A percentile compares a stretch with the other conserved stretches of the same genome.
Evolutionary conservation across 805 yeast genomes (phyloP).

Genomic region (Pichia scutulata): DNA sequence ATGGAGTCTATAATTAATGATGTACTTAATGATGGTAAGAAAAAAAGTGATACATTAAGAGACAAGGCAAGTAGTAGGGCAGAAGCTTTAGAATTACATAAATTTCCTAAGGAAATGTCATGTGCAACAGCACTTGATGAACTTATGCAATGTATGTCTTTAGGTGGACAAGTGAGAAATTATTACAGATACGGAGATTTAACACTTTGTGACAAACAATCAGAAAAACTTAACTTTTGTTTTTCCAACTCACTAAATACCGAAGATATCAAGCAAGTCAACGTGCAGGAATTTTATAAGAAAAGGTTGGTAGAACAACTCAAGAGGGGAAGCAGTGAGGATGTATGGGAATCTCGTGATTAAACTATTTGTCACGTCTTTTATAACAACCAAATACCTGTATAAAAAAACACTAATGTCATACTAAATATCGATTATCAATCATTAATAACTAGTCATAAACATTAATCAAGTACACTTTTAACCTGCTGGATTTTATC

Average conservation of each 20-base stretch:
- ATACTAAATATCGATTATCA: no score
- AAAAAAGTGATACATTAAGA: constrained; percentile 14
- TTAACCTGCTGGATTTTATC: no score
- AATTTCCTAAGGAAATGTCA: constrained; percentile 40
- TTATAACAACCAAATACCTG: not conserved
- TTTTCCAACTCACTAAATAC: constrained; percentile 47
- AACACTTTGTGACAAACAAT: constrained; percentile 60
- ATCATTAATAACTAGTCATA: no score
- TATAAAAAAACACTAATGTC: not conserved
- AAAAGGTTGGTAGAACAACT: constrained; percentile 51
- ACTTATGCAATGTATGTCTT: constrained; percentile 73
- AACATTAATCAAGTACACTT: no score
- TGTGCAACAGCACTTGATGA: constrained; percentile 85
- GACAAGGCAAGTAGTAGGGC: constrained; percentile 25
- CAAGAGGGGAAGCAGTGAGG: constrained; percentile 71
- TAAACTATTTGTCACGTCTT: not conserved
- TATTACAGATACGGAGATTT: constrained; percentile 80
- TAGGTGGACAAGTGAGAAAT: constrained; percentile 84
- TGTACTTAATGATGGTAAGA: constrained; percentile 8
- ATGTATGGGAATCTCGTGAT: constrained; percentile 57
- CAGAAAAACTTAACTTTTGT: constrained; percentile 77
- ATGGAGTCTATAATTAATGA: constrained; percentile 15
- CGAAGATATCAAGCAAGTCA: constrained; percentile 41
- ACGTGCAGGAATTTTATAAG: constrained; percentile 66
- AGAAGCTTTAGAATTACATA: constrained; percentile 19